These are phyloP conservation scores for Entophlyctis helioformis DNA, from an alignment of 192 early-diverging fungal genomes.

Conservation along the genomic window DNA sequence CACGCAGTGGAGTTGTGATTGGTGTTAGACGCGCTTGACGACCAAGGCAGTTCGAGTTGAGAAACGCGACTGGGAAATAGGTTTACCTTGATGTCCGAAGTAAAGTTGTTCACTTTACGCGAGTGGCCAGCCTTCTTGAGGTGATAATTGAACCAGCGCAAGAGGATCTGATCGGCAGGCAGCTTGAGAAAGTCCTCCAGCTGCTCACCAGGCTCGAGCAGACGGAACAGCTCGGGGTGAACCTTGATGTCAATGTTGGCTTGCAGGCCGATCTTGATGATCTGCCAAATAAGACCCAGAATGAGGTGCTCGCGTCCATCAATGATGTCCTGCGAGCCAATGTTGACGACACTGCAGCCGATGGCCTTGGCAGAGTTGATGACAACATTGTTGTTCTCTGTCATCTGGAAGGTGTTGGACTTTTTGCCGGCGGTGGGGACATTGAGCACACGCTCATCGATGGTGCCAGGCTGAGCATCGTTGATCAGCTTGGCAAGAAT, in stretches of 20 bases:
- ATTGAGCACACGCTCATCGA: slow-evolving; percentile 98
- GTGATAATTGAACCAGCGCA: slow-evolving; percentile 99
- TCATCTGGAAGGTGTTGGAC: slow-evolving; percentile 90
- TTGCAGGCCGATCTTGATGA: slow-evolving; percentile 94
- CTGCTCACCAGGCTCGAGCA: slow-evolving; percentile 85
- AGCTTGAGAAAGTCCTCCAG: slow-evolving; percentile 89
- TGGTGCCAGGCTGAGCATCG: slow-evolving; percentile 89
- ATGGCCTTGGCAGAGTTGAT: slow-evolving; percentile 99
- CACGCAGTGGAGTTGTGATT: not conserved
- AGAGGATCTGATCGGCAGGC: slow-evolving; percentile 90
- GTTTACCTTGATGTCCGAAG: slow-evolving; percentile 63
- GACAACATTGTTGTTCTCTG: slow-evolving; percentile 98
- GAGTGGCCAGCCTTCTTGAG: slow-evolving; percentile 84
- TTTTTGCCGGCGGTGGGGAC: slow-evolving; percentile 53
- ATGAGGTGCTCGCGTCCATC: slow-evolving; percentile 95
- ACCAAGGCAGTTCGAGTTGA: too few species aligned
- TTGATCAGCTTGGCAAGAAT: slow-evolving; percentile 97
- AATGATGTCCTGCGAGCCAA: slow-evolving; percentile 92
- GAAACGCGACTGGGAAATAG: not conserved
- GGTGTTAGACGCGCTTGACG: not conserved
- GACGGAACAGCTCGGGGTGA: slow-evolving; percentile 93
- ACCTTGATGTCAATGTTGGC: slow-evolving; percentile 97
- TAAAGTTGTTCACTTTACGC: slow-evolving; percentile 80
- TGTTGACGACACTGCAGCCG: slow-evolving; percentile 96
- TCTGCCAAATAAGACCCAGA: slow-evolving; percentile 96